Evolutionary conservation across 2,329 filamentous ascomycete species (phyloP).

Genomic region (Phialophora macrospora): DNA sequence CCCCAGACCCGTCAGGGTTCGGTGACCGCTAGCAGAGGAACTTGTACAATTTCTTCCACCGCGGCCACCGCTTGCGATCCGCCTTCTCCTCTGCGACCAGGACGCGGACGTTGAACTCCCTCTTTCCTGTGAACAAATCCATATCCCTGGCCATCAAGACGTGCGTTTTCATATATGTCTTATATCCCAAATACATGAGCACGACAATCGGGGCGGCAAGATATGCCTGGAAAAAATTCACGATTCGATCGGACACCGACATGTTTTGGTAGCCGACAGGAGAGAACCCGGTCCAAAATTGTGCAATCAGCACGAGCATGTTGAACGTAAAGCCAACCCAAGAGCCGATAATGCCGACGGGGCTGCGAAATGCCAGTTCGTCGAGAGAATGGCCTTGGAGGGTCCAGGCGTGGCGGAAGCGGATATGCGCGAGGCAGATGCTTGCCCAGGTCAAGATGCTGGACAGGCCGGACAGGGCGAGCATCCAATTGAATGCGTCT

Average conservation of each 20-base stretch:
- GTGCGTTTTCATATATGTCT: constrained; percentile 72
- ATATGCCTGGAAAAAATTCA: constrained; percentile 44
- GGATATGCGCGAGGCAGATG: constrained; percentile 70
- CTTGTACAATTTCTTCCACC: constrained; percentile 77
- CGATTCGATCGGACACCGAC: constrained; percentile 29
- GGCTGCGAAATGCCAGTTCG: constrained; percentile 68
- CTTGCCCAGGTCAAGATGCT: constrained; percentile 70
- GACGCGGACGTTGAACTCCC: constrained; percentile 80
- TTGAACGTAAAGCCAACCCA: constrained; percentile 65
- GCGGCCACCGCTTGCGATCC: constrained; percentile 73
- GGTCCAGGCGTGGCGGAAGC: constrained; percentile 67
- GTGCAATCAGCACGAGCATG: constrained; percentile 59
- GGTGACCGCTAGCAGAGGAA: constrained; percentile 63
- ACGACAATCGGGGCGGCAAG: constrained; percentile 42
- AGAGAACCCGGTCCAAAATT: constrained; percentile 48
- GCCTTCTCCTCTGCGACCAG: constrained; percentile 79
- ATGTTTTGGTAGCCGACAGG: constrained; percentile 37
- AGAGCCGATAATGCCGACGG: constrained; percentile 65
- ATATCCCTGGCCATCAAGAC: constrained; percentile 73
- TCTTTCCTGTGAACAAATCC: constrained; percentile 82
- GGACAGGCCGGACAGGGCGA: constrained; percentile 66
- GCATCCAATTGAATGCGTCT: constrained; percentile 67
- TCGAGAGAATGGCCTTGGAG: constrained; percentile 63
- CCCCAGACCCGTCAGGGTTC: neutral
- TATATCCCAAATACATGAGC: constrained; percentile 71